phyloP scores from a whole-genome alignment of 2,329 filamentous ascomycete species.

The Drechmeria coniospora region DNA sequence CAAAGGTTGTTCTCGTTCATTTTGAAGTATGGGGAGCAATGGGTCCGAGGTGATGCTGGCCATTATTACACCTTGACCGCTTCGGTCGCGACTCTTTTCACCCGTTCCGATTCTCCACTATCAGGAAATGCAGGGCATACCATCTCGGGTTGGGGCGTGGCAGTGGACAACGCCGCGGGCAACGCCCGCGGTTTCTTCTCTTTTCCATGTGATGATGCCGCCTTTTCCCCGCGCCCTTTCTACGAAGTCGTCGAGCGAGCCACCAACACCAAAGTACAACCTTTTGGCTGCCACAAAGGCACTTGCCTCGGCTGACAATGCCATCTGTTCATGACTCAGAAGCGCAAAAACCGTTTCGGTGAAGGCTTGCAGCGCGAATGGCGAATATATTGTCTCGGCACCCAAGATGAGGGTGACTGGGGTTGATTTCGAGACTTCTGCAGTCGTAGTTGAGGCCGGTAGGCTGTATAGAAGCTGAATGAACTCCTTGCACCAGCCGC shows the following conservation, averaged over 20 bases:
- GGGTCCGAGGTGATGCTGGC: too few relatives aligned
- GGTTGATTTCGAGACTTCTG: not conserved
- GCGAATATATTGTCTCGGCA: slow-evolving; percentile 74
- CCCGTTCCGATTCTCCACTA: too few relatives aligned
- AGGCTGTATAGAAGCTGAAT: slow-evolving; percentile 37
- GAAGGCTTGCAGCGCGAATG: slow-evolving; percentile 53
- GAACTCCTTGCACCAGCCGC: slow-evolving; percentile 56
- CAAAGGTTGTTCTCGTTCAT: too few relatives aligned
- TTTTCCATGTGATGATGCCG: slow-evolving; percentile 30
- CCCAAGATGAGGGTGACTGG: slow-evolving; percentile 43
- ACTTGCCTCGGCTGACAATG: slow-evolving; percentile 29
- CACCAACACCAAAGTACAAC: slow-evolving; percentile 73
- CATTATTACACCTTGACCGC: too few relatives aligned
- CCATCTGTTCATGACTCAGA: slow-evolving; percentile 27
- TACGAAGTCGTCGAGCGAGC: slow-evolving; percentile 63
- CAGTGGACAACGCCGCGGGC: slow-evolving; percentile 44
- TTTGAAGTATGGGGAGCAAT: too few relatives aligned
- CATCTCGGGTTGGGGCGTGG: slow-evolving; percentile 12
- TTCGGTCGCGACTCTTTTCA: too few relatives aligned
- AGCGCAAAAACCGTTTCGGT: slow-evolving; percentile 48
- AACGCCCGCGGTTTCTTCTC: slow-evolving; percentile 46
- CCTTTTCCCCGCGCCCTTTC: slow-evolving; percentile 33
- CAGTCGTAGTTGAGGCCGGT: slow-evolving; percentile 4
- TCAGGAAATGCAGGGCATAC: too few relatives aligned
- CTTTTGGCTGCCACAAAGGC: slow-evolving; percentile 62